Percentiles rank a stretch among this genome's conserved stretches.
These are phyloP conservation scores for Gentiana straminea DNA, from an alignment of 257 asterid genomes.

Conservation along the genomic window DNA sequence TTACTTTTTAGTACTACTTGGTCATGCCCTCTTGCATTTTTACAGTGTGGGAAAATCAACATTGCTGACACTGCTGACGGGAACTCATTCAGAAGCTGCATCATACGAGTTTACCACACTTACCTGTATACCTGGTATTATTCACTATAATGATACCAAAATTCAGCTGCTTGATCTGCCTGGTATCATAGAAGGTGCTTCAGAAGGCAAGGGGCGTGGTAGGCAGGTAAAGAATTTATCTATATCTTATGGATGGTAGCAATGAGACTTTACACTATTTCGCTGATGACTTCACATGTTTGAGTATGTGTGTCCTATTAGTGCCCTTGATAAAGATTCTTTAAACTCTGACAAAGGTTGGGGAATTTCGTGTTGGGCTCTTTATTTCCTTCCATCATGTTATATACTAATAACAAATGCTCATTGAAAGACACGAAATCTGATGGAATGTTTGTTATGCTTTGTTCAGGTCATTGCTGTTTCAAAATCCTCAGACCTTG, in stretches of 20 bases:
- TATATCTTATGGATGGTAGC: not conserved
- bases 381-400: no score
- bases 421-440: not conserved
- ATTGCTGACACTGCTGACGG: conserved; percentile 90
- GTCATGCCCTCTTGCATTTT: conserved; percentile 1
- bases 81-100: conserved; percentile 98
- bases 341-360: no score
- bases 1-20: not conserved
- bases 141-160: conserved; percentile 92
- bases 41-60: conserved; percentile 96
- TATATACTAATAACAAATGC: no score
- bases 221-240: conserved; percentile 55
- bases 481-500: conserved; percentile 92
- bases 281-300: not conserved
- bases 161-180: conserved; percentile 99
- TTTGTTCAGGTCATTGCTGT: conserved; percentile 80
- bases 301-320: not conserved
- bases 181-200: conserved; percentile 98
- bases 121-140: conserved; percentile 96
- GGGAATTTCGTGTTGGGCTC: no score
- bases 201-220: conserved; percentile 99
- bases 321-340: not conserved
- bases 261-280: not conserved
- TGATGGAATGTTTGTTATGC: conserved; percentile 13
- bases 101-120: conserved; percentile 97